Percentiles rank a stretch among this genome's conserved stretches.
These are phyloP conservation scores for Erythrobasidium yunnanense DNA, from an alignment of 768 basidiomycete species.

Conservation along the genomic window DNA sequence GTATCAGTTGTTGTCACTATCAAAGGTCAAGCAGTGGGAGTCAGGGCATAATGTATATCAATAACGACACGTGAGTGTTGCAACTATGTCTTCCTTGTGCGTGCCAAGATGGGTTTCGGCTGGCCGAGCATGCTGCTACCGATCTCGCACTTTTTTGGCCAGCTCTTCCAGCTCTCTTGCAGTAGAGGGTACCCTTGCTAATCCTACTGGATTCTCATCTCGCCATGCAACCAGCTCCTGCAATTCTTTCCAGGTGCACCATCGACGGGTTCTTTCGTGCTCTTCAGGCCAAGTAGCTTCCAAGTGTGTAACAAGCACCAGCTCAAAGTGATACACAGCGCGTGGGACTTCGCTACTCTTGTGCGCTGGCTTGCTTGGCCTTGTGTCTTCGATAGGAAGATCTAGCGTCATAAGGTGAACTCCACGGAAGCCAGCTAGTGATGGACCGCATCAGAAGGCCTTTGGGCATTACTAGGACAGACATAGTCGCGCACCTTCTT, in stretches of 20 bases:
- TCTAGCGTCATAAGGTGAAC: background rate
- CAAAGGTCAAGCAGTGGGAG: no score
- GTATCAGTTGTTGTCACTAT: no score
- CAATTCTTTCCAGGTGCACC: background rate
- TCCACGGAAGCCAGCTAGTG: conserved; percentile 19
- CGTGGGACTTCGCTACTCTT: background rate
- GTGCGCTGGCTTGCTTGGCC: background rate
- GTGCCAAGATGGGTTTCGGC: no score
- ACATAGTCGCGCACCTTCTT: background rate
- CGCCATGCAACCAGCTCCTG: background rate
- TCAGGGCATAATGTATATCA: no score
- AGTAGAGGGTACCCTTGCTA: background rate
- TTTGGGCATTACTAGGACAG: background rate
- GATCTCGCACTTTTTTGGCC: no score
- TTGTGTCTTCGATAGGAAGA: background rate
- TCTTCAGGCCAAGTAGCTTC: conserved; percentile 16
- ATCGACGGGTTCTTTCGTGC: conserved; percentile 13
- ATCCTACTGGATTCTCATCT: background rate
- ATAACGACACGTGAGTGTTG: no score
- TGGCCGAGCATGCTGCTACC: no score
- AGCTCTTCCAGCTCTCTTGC: background rate
- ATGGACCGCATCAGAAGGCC: background rate
- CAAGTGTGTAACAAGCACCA: conserved; percentile 11
- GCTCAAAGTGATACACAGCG: background rate
- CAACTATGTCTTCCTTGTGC: no score